A percentile compares a stretch with the other conserved stretches of the same genome.
These are phyloP conservation scores for Aspergillus incahuasiensis DNA, from an alignment of 495 filamentous ascomycete genomes.

Conservation along the genomic window DNA sequence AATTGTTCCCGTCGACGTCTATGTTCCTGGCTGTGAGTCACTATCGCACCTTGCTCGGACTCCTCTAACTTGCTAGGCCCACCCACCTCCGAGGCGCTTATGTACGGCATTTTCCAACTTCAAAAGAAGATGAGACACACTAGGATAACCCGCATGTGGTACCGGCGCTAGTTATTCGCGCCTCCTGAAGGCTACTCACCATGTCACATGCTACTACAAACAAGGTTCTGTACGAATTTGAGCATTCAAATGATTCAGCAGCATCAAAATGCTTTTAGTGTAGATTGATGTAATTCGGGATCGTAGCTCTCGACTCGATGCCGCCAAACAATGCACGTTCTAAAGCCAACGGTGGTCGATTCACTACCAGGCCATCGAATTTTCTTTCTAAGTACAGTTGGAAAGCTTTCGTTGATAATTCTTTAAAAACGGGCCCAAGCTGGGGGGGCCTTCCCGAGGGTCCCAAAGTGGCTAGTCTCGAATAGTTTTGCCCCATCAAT, in stretches of 20 bases:
- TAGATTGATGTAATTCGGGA: too few species aligned
- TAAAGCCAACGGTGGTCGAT: too few species aligned
- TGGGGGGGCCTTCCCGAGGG: not conserved
- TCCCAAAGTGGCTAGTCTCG: slow-evolving; percentile 3
- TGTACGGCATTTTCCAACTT: slow-evolving; percentile 91
- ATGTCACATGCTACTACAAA: slow-evolving; percentile 6
- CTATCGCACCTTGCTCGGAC: not conserved
- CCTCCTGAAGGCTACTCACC: not conserved
- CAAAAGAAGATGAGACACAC: slow-evolving; percentile 93
- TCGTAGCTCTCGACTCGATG: too few species aligned
- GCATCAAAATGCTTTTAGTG: too few species aligned
- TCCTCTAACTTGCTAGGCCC: slow-evolving; percentile 47
- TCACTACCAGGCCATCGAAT: too few species aligned
- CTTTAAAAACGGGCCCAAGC: not conserved
- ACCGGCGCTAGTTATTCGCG: slow-evolving; percentile 33
- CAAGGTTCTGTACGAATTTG: slow-evolving; percentile 10
- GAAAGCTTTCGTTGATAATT: not conserved
- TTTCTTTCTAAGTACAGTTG: too few species aligned
- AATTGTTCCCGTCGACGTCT: slow-evolving; percentile 93
- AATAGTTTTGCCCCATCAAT: not conserved
- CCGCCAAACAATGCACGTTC: too few species aligned
- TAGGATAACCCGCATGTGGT: slow-evolving; percentile 50
- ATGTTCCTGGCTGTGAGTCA: slow-evolving; percentile 79
- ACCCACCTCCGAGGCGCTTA: slow-evolving; percentile 84
- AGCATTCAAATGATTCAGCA: not conserved